Evolutionary conservation across 805 yeast species (phyloP).

Genomic region (Candida coleopterorum): DNA sequence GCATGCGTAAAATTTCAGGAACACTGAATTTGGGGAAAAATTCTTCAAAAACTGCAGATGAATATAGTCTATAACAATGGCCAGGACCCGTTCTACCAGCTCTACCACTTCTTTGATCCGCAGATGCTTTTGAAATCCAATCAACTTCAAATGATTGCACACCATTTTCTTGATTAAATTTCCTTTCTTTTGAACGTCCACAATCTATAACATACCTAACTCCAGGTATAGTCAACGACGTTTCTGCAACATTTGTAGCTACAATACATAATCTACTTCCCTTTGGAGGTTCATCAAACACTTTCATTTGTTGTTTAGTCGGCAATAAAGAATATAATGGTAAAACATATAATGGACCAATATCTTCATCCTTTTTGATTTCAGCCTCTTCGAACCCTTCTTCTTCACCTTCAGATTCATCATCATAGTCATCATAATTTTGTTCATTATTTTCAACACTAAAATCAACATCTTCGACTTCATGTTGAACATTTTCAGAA

Average conservation of each 20-base stretch:
- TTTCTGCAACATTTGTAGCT: slow-evolving; percentile 97
- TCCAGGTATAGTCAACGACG: slow-evolving; percentile 94
- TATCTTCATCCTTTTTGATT: slow-evolving; percentile 64
- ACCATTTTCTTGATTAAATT: slow-evolving; percentile 74
- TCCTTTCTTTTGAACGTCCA: slow-evolving; percentile 89
- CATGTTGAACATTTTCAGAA: slow-evolving; percentile 62
- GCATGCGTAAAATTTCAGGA: slow-evolving; percentile 93
- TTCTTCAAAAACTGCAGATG: slow-evolving; percentile 89
- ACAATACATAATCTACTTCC: slow-evolving; percentile 87
- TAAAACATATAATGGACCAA: slow-evolving; percentile 81
- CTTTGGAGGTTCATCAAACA: slow-evolving; percentile 78
- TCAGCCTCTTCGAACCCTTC: slow-evolving; percentile 69
- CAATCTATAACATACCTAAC: slow-evolving; percentile 92
- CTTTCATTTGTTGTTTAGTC: slow-evolving; percentile 92
- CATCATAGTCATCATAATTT: slow-evolving; percentile 42
- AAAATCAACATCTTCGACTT: slow-evolving; percentile 85
- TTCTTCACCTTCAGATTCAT: slow-evolving; percentile 43
- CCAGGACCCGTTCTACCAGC: slow-evolving; percentile 99
- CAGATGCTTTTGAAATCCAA: slow-evolving; percentile 94
- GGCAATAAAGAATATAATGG: slow-evolving; percentile 92
- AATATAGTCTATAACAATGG: slow-evolving; percentile 85
- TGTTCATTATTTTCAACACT: slow-evolving; percentile 46
- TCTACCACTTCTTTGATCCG: slow-evolving; percentile 93
- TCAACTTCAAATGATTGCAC: slow-evolving; percentile 88
- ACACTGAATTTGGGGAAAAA: slow-evolving; percentile 76